phyloP scores from a whole-genome alignment of 176 grass and related monocot species.

The Carex myosuroides region DNA sequence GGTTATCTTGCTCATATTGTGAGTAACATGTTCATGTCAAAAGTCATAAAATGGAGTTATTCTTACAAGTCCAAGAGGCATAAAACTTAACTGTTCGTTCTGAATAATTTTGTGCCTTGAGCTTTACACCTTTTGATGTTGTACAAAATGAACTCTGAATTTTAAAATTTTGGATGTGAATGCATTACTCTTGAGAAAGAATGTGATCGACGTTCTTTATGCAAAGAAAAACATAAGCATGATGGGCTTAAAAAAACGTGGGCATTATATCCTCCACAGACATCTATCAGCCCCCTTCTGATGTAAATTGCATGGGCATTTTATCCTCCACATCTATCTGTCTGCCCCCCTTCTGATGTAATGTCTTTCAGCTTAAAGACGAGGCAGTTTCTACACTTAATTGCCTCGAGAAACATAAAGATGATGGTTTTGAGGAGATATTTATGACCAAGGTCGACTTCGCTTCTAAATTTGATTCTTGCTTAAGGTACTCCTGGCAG shows the following conservation, averaged over 20 bases:
- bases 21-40: background rate
- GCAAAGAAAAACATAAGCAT: background rate
- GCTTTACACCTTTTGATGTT: background rate
- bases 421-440: conserved; percentile 82
- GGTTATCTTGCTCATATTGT: background rate
- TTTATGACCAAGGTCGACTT: conserved; percentile 93
- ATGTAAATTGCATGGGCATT: background rate
- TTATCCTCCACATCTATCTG: background rate
- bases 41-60: background rate
- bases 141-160: background rate
- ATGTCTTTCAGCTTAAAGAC: conserved; percentile 63
- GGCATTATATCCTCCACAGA: background rate
- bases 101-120: background rate
- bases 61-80: background rate
- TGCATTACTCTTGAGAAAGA: background rate
- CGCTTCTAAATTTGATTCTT: conserved; percentile 86
- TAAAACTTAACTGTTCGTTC: background rate
- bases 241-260: background rate
- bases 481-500: conserved; percentile 48
- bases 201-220: background rate
- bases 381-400: conserved; percentile 56
- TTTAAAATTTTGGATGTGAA: conserved; percentile 9
- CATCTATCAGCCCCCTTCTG: background rate
- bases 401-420: conserved; percentile 70
- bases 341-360: conserved; percentile 16